A percentile compares a stretch with the other conserved stretches of the same genome.
phyloP scores from a whole-genome alignment of 768 basidiomycete genomes.

The Pleurotus cornucopiae region DNA sequence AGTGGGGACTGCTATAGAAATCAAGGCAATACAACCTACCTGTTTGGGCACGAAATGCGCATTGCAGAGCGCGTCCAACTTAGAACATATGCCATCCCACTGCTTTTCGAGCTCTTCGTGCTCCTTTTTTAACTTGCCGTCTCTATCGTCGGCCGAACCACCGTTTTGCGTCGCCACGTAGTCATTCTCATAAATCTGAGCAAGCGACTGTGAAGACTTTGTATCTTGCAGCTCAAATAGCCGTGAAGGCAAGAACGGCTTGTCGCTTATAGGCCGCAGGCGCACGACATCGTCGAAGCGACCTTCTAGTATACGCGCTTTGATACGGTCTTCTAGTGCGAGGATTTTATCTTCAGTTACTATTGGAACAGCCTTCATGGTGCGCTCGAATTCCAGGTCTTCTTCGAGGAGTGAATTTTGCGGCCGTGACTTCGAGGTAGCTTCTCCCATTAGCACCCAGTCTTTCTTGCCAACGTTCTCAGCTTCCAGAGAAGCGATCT shows the following conservation, averaged over 20 bases:
- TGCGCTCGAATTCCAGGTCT: conserved; percentile 92
- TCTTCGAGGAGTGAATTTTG: conserved; percentile 91
- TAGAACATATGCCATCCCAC: conserved; percentile 84
- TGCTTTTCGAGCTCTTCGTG: conserved; percentile 80
- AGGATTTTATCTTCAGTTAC: conserved; percentile 86
- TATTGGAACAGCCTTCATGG: conserved; percentile 80
- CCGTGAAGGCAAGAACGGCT: conserved; percentile 87
- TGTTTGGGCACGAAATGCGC: conserved; percentile 94
- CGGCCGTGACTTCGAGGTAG: conserved; percentile 75
- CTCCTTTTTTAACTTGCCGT: conserved; percentile 84
- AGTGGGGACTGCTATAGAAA: background rate
- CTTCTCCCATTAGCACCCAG: conserved; percentile 93
- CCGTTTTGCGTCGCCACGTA: conserved; percentile 68
- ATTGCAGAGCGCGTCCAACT: conserved; percentile 92
- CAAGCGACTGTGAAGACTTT: conserved; percentile 84
- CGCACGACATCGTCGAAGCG: conserved; percentile 92
- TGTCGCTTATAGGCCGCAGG: conserved; percentile 71
- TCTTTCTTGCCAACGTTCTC: conserved; percentile 88
- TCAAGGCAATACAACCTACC: conserved; percentile 40
- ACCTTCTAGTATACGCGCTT: conserved; percentile 77
- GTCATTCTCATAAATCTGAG: conserved; percentile 94
- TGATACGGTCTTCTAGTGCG: conserved; percentile 86
- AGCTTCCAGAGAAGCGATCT: conserved; percentile 79
- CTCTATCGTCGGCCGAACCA: conserved; percentile 66
- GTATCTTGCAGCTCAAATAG: conserved; percentile 86